A percentile compares a stretch with the other conserved stretches of the same genome.
phyloP scores from a whole-genome alignment of 495 filamentous ascomycete genomes.

The Neurospora sp. region DNA sequence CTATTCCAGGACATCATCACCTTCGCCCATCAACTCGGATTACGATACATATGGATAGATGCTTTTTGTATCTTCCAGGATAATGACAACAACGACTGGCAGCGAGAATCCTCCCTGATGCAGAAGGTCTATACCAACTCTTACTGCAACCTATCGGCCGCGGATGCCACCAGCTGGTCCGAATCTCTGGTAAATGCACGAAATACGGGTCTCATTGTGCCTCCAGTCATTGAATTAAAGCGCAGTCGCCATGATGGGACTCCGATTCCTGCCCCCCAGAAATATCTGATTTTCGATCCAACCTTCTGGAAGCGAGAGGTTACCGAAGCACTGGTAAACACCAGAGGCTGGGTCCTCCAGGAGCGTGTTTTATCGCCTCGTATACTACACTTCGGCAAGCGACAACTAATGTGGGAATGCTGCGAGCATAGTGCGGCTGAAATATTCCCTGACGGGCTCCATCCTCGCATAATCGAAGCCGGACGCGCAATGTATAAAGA shows the following conservation, averaged over 20 bases:
- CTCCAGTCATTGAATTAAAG: background rate
- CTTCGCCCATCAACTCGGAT: background rate
- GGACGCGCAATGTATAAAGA: background rate
- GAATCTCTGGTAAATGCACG: background rate
- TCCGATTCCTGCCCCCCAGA: background rate
- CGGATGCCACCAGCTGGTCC: background rate
- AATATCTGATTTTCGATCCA: background rate
- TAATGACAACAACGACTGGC: background rate
- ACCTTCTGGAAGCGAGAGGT: background rate
- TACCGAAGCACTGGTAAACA: background rate
- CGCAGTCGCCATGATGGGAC: background rate
- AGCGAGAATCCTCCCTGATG: slow-evolving; percentile 1
- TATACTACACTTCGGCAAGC: slow-evolving; percentile 1
- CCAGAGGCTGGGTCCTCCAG: background rate
- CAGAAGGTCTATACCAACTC: background rate
- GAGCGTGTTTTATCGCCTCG: slow-evolving; percentile 1
- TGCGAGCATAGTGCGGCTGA: slow-evolving; percentile 1
- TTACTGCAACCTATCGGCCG: background rate
- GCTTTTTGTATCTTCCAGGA: slow-evolving; percentile 1
- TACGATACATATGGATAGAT: background rate
- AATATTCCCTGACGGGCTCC: background rate
- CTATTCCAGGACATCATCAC: background rate
- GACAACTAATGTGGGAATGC: slow-evolving; percentile 1
- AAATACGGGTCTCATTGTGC: background rate
- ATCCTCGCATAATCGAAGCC: background rate